A percentile compares a stretch with the other conserved stretches of the same genome.
phyloP scores from a whole-genome alignment of 805 yeast species.

The Tetrapisispora namnaoensis region DNA sequence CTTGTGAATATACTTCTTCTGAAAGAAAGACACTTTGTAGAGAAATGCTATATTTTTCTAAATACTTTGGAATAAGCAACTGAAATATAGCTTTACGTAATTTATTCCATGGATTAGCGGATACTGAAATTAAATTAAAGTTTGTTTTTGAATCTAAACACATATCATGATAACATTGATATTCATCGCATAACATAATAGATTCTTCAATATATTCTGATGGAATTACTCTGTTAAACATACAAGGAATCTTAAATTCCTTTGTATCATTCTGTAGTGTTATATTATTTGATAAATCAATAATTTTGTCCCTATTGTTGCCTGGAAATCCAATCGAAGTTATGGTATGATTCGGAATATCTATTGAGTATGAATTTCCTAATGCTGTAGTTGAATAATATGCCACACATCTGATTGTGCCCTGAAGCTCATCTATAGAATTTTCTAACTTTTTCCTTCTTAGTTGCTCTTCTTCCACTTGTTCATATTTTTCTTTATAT shows the following conservation, averaged over 20 bases:
- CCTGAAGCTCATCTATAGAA: conserved; percentile 35
- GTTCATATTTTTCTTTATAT: conserved; percentile 21
- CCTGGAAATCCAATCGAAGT: background rate
- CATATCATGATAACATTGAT: conserved; percentile 21
- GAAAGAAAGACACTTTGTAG: conserved; percentile 22
- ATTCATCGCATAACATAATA: conserved; percentile 20
- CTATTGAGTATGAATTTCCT: conserved; percentile 5
- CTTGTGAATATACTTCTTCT: conserved; percentile 20
- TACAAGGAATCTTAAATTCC: background rate
- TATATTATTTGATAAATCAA: background rate
- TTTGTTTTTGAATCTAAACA: conserved; percentile 16
- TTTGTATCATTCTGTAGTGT: too few relatives aligned
- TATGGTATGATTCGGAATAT: conserved; percentile 12
- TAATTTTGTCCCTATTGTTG: background rate
- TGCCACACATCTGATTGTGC: conserved; percentile 27
- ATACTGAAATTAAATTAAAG: conserved; percentile 21
- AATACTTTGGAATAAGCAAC: conserved; percentile 11
- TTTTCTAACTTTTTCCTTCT: conserved; percentile 40
- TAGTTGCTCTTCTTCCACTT: conserved; percentile 29
- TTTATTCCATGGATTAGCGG: conserved; percentile 10
- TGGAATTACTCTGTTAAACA: conserved; percentile 20
- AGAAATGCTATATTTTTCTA: conserved; percentile 9
- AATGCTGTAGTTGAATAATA: conserved; percentile 9
- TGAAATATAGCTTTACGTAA: conserved; percentile 11
- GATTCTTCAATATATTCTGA: conserved; percentile 11